A percentile compares a stretch with the other conserved stretches of the same genome.
phyloP scores from a whole-genome alignment of 495 filamentous ascomycete species.

The Lichenothelia convexa region DNA sequence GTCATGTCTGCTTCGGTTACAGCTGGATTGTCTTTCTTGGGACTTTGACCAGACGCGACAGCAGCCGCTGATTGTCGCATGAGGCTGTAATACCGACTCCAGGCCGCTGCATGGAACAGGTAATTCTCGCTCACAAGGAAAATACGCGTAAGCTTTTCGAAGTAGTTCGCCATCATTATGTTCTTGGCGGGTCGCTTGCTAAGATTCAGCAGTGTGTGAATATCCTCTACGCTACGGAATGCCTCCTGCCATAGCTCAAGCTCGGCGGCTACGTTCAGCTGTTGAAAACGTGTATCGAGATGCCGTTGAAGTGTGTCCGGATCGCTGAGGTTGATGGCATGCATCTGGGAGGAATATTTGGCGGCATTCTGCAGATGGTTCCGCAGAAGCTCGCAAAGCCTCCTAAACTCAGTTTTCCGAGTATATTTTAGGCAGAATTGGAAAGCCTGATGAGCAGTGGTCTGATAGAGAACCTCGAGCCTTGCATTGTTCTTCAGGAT shows the following conservation, averaged over 20 bases:
- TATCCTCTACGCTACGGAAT: slow-evolving; percentile 96
- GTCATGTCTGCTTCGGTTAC: slow-evolving; percentile 74
- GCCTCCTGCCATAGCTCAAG: slow-evolving; percentile 98
- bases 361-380: slow-evolving; percentile 98
- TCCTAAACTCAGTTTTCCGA: slow-evolving; percentile 96
- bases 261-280: slow-evolving; percentile 94
- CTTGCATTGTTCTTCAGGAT: slow-evolving; percentile 98
- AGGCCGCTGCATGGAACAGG: slow-evolving; percentile 94
- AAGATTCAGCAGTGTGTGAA: slow-evolving; percentile 91
- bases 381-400: slow-evolving; percentile 90
- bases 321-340: slow-evolving; percentile 96
- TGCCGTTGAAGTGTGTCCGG: slow-evolving; percentile 93
- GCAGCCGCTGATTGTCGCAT: slow-evolving; percentile 76
- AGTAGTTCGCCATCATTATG: slow-evolving; percentile 99
- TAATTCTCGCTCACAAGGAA: slow-evolving; percentile 99
- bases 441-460: slow-evolving; percentile 92
- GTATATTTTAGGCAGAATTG: slow-evolving; percentile 96
- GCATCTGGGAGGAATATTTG: slow-evolving; percentile 98
- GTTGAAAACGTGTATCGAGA: slow-evolving; percentile 93
- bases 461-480: slow-evolving; percentile 94
- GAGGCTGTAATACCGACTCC: slow-evolving; percentile 91
- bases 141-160: slow-evolving; percentile 94
- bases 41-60: slow-evolving; percentile 63
- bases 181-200: slow-evolving; percentile 99
- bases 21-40: slow-evolving; percentile 87